A percentile compares a stretch with the other conserved stretches of the same genome.
Evolutionary conservation across 2,329 filamentous ascomycete genomes (phyloP).

Genomic region (Cadophora sp.): DNA sequence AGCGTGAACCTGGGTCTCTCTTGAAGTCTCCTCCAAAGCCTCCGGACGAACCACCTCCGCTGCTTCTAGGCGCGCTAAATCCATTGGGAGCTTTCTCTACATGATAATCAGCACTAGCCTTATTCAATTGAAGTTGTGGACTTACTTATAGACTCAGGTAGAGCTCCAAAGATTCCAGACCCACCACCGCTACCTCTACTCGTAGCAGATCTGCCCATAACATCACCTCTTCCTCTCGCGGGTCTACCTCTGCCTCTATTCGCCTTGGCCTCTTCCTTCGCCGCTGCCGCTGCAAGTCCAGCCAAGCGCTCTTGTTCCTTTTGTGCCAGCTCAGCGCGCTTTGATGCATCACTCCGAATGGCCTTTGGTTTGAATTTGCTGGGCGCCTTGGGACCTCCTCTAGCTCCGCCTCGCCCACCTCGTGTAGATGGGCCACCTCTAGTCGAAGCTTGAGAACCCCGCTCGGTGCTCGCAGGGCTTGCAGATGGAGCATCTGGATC

Average conservation of each 20-base stretch:
- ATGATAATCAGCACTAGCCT: background rate
- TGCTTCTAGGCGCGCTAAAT: constrained; percentile 12
- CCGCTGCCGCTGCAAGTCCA: constrained; percentile 27
- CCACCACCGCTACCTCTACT: constrained; percentile 21
- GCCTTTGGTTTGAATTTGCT: constrained; percentile 46
- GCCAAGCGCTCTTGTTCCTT: constrained; percentile 28
- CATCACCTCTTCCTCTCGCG: constrained; percentile 43
- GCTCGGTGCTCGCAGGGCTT: background rate
- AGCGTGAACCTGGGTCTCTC: constrained; percentile 19
- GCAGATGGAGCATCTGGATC: constrained; percentile 19
- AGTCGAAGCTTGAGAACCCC: background rate
- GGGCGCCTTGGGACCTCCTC: constrained; percentile 22
- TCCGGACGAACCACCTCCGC: constrained; percentile 19
- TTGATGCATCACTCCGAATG: constrained; percentile 39
- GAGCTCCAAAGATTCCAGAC: constrained; percentile 36
- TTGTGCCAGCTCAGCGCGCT: constrained; percentile 38
- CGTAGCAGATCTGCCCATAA: constrained; percentile 40
- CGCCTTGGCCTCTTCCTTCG: constrained; percentile 30
- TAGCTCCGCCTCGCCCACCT: constrained; percentile 31
- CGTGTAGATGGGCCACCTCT: constrained; percentile 25
- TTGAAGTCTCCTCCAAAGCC: constrained; percentile 26
- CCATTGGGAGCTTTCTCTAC: constrained; percentile 17
- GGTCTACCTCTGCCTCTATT: constrained; percentile 35
- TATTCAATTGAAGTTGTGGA: constrained; percentile 1
- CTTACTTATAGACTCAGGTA: constrained; percentile 38